Evolutionary conservation across 257 asterid species (phyloP), one percentile per base, ranked within the genome.

Genomic region (Fraxinus cuspidata): DNA sequence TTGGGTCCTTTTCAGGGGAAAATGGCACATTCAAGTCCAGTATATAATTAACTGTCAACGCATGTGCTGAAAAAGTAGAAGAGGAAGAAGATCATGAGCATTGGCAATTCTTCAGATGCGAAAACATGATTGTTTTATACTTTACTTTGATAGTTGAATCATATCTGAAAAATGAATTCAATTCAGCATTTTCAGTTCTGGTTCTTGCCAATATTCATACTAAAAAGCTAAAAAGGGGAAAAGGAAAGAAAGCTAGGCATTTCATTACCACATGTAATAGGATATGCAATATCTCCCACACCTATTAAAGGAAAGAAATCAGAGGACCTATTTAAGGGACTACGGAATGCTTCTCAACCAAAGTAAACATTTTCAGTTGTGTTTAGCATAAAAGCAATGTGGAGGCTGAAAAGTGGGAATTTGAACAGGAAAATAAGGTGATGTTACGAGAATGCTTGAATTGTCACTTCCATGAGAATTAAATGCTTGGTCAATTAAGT

Each of bases 21-120:
- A 70, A 28, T 44, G 79, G 64, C 35, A 75, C 31, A n/a, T 21
- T 75, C n/a, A 51, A 9, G 70, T 18, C 31, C 13, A 51, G 67
- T 49, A n/a, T 3, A 49, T 49, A 3, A 13, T 4, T 16, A 49
- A 42, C 49, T 42, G 49, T 42, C 49, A 42, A 42, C 12, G 15
- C 16, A 42, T 13, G 44, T 38, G 44, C 13, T 38, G 44, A 8
- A 38, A 38, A 38, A 9, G 44, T 38, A 34, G 38, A 34, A 34
- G 42, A 37, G 42, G 11, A 37, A 37, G 42, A 37, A 37, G 11
- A 37, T 37, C 11, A 37, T 37, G 42, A 37, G 42, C 42, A 37
- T 37, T 37, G 38, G 38, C 38, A 34, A 5, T 34, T 8, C 42
- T 7, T 37, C 42, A 42, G 49, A 42, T 42, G 15, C 16, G 16